Percentiles rank a stretch among this genome's conserved stretches.
Conservation (phyloP, 768 basidiomycete genomes). For the Boletus rex-veris region DNA sequence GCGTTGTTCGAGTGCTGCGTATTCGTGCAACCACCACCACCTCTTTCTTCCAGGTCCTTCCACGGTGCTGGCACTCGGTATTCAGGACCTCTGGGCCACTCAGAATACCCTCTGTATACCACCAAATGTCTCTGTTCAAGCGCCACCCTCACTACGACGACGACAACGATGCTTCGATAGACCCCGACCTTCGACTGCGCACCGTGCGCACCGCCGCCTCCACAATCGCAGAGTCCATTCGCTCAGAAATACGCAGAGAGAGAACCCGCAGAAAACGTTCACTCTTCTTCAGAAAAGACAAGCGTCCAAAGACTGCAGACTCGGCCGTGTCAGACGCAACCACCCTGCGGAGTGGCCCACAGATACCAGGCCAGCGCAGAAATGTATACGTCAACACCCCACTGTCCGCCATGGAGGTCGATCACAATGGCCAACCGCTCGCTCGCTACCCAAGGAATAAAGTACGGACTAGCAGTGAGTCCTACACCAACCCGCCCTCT, state of each 20-base stretch:
- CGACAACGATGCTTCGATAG: slow-evolving; percentile 65
- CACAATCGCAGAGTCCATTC: slow-evolving; percentile 83
- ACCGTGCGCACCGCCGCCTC: slow-evolving; percentile 93
- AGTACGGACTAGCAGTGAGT: slow-evolving; percentile 89
- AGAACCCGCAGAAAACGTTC: slow-evolving; percentile 49
- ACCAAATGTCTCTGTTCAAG: slow-evolving; percentile 36
- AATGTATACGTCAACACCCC: slow-evolving; percentile 81
- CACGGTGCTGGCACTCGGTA: slow-evolving; percentile 27
- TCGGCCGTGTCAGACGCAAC: slow-evolving; percentile 30
- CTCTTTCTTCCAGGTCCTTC: slow-evolving; percentile 6
- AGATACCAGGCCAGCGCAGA: slow-evolving; percentile 53
- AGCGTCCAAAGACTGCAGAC: slow-evolving; percentile 34
- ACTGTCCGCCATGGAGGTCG: slow-evolving; percentile 60
- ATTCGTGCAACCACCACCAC: background rate
- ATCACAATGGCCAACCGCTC: slow-evolving; percentile 70
- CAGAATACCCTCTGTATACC: slow-evolving; percentile 20
- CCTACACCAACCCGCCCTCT: background rate
- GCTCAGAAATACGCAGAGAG: slow-evolving; percentile 68
- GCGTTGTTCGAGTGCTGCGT: background rate
- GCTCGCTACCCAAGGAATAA: slow-evolving; percentile 87
- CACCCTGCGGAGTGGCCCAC: slow-evolving; percentile 14
- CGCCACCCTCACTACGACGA: slow-evolving; percentile 47
- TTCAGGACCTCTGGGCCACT: background rate
- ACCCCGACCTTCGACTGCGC: slow-evolving; percentile 82
- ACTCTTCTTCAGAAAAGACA: slow-evolving; percentile 58